Percentiles rank a stretch among this genome's conserved stretches.
Conservation (phyloP, 805 yeast species). For the Starmera dryadoides region DNA sequence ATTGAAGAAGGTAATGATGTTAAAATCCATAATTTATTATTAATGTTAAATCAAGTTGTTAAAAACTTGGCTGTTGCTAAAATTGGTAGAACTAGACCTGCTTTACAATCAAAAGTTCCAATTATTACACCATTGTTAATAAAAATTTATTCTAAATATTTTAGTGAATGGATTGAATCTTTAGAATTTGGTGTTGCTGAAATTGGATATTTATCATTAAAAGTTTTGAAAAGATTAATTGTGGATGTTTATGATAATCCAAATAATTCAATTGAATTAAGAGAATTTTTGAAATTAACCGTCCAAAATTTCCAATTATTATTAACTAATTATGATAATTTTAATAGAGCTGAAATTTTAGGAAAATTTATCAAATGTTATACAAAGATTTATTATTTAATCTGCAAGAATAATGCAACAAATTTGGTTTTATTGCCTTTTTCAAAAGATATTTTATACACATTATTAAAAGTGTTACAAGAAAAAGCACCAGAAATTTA, state of each 20-base stretch:
- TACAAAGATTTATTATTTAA: slow-evolving; percentile 61
- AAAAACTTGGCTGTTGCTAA: slow-evolving; percentile 69
- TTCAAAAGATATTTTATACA: slow-evolving; percentile 51
- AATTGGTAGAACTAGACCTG: slow-evolving; percentile 76
- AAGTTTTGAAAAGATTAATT: slow-evolving; percentile 64
- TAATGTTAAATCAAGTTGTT: slow-evolving; percentile 69
- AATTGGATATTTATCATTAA: slow-evolving; percentile 70
- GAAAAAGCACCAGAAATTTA: slow-evolving; percentile 61
- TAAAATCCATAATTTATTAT: slow-evolving; percentile 53
- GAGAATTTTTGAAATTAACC: slow-evolving; percentile 52
- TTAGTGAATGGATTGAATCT: slow-evolving; percentile 53
- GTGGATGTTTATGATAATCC: slow-evolving; percentile 73
- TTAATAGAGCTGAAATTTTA: slow-evolving; percentile 31
- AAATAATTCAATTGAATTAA: slow-evolving; percentile 48
- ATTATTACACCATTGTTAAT: slow-evolving; percentile 52
- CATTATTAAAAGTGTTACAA: slow-evolving; percentile 54
- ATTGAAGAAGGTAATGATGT: slow-evolving; percentile 38
- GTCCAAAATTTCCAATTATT: slow-evolving; percentile 55
- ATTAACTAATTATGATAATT: slow-evolving; percentile 44
- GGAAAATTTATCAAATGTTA: slow-evolving; percentile 69
- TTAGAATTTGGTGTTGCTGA: slow-evolving; percentile 51
- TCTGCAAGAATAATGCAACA: slow-evolving; percentile 56
- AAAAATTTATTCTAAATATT: slow-evolving; percentile 50
- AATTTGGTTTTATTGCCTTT: slow-evolving; percentile 64
- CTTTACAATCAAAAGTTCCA: slow-evolving; percentile 68